A percentile compares a stretch with the other conserved stretches of the same genome.
phyloP scores from a whole-genome alignment of 129 eudicot genomes.

The Artemisia annua region DNA sequence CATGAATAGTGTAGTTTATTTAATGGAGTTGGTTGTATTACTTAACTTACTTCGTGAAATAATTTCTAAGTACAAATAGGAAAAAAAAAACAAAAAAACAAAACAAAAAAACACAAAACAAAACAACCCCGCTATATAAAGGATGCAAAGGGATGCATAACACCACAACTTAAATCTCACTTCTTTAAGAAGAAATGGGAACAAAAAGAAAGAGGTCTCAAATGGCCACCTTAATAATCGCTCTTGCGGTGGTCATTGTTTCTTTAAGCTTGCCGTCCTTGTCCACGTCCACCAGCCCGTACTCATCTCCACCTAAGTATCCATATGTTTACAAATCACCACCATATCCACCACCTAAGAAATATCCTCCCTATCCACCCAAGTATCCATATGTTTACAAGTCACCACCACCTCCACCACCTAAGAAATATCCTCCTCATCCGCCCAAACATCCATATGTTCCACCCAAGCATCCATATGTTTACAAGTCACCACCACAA shows the following conservation, averaged over 20 bases:
- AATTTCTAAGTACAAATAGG: not conserved
- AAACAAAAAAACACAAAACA: too few species aligned
- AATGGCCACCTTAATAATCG: conserved; percentile 20
- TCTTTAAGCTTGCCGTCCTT: conserved; percentile 23
- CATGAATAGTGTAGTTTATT: not conserved
- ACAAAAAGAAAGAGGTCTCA: conserved; percentile 9
- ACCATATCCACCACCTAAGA: conserved; percentile 4
- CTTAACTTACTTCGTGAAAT: not conserved
- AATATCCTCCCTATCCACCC: not conserved
- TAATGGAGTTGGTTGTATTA: conserved; percentile 4
- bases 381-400: too few species aligned
- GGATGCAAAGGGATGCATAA: not conserved
- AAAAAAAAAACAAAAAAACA: too few species aligned
- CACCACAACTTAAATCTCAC: conserved; percentile 8
- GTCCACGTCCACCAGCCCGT: conserved; percentile 5
- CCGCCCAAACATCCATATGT: too few species aligned
- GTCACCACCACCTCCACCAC: too few species aligned
- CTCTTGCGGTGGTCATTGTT: conserved; percentile 15
- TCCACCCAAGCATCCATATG: too few species aligned
- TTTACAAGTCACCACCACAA: too few species aligned
- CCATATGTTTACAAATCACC: conserved; percentile 13
- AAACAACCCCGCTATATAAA: too few species aligned
- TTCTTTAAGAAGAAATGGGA: conserved; percentile 23
- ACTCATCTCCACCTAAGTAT: conserved; percentile 24
- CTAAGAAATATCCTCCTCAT: too few species aligned